Evolutionary conservation across 2,329 filamentous ascomycete species (phyloP).

Genomic region (Neophaeococcomyces mojaviensis): DNA sequence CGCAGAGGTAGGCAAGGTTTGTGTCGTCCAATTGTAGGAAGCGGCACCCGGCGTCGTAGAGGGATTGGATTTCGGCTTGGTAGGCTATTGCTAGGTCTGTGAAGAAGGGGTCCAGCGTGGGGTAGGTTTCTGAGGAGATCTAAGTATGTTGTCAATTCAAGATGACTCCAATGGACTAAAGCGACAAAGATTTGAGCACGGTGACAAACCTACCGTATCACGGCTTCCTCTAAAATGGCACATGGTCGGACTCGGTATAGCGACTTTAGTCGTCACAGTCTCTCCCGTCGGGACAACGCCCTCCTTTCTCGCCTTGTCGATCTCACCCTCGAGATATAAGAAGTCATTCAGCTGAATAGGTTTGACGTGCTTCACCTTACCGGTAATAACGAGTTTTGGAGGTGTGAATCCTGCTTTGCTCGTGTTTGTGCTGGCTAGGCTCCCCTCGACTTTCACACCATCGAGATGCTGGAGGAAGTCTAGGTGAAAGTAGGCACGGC

Average conservation of each 20-base stretch:
- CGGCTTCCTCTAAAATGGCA: conserved; percentile 52
- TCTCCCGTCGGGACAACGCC: background rate
- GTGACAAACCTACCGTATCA: conserved; percentile 39
- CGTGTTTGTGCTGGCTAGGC: conserved; percentile 25
- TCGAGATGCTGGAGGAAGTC: conserved; percentile 50
- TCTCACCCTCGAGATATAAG: conserved; percentile 44
- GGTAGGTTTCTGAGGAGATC: conserved; percentile 40
- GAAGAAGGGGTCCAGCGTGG: conserved; percentile 48
- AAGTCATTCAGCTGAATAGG: conserved; percentile 52
- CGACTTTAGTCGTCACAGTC: conserved; percentile 38
- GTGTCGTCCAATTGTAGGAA: conserved; percentile 55
- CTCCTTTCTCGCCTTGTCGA: conserved; percentile 24
- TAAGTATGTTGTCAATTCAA: no score
- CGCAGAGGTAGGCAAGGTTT: conserved; percentile 54
- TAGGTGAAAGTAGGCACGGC: conserved; percentile 51
- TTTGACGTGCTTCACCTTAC: conserved; percentile 47
- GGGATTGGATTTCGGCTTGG: conserved; percentile 46
- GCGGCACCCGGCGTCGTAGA: conserved; percentile 49
- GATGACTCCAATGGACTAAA: no score
- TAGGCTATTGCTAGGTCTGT: conserved; percentile 49
- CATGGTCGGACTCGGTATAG: conserved; percentile 54
- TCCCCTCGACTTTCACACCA: conserved; percentile 47
- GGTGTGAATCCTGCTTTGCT: conserved; percentile 36
- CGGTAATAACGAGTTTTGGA: conserved; percentile 48
- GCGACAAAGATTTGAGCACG: no score